Conservation (phyloP, 257 asterid species). For the Petrea volubilis region DNA sequence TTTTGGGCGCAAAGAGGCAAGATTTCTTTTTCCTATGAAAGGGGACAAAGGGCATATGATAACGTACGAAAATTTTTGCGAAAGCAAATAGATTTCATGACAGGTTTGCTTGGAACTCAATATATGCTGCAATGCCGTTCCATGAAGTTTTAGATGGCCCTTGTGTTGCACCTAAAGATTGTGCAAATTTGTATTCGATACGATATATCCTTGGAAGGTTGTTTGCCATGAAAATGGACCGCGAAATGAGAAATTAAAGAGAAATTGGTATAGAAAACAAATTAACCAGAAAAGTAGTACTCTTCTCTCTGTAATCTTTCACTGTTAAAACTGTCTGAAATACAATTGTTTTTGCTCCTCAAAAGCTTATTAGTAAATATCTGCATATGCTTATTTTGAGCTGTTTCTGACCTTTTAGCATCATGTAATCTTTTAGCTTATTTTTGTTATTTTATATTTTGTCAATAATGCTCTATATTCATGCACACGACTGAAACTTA, state of each 20-base stretch:
- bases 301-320: neutral
- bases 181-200: conserved; percentile 10
- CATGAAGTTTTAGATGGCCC: conserved; percentile 13
- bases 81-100: conserved; percentile 7
- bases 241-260: neutral
- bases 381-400: no score
- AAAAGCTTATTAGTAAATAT: no score
- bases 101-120: neutral
- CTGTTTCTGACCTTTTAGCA: no score
- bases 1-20: neutral
- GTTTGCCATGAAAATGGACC: conserved; percentile 14
- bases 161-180: conserved; percentile 24
- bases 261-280: neutral
- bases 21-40: conserved; percentile 19
- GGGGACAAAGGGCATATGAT: neutral
- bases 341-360: no score
- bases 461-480: no score
- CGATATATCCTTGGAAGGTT: conserved; percentile 1
- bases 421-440: no score
- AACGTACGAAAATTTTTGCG: neutral
- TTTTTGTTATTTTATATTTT: no score
- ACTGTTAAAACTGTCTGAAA: no score
- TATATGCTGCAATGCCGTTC: conserved; percentile 33
- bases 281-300: neutral
- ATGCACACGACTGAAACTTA: neutral